Evolutionary conservation across 768 basidiomycete genomes (phyloP), one percentile per base, ranked within the genome.

Genomic region (Naganishia friedmannii): DNA sequence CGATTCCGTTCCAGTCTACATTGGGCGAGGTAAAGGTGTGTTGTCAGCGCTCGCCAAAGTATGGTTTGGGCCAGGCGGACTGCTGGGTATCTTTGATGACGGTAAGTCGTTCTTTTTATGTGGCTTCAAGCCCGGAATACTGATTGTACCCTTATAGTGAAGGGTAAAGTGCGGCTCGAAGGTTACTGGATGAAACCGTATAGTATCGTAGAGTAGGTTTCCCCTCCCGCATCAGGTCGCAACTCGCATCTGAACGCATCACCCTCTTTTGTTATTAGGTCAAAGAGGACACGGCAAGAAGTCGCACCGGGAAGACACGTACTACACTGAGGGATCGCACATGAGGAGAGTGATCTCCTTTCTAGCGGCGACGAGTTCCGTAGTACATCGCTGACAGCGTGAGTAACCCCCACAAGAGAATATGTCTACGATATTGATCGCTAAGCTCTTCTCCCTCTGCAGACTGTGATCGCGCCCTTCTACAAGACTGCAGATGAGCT

Each of bases 11-110:
- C 51, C 58, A 73, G 10, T 71, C 77, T 9, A 67, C 73, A 8
- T 42, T 79, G 5, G 77, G 77, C 9, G 69, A 60, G 12, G 76
- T 79, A 39, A 67, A 75, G 48, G 65, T 79, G 26, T 71, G 74
- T 65, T 77, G 75, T 58, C 73, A 77, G 12, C 73, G 74, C 29
- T 77, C 76, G 4, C 55, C 70, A 3, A 68, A 69, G 28, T 79
- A 75, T 55, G 70, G 74, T 31, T 55, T 79, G 12, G 78, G 78
- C 21, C 72, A 70, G 15, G 70, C 72, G 28, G 68, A 58, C 26
- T 77, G 78, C 55, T 79, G 78, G 78, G 75, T 79, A 2, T 77
- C 77, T n/a, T n/a, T 66, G 73, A 77, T 37, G 75, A 74, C 6
- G 57, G 57, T 58, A n/a, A 6, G 57, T 55, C 13, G 32, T 15